These are phyloP conservation scores for Cladophialophora bantiana DNA, from an alignment of 2,329 filamentous ascomycete genomes.

Conservation along the genomic window DNA sequence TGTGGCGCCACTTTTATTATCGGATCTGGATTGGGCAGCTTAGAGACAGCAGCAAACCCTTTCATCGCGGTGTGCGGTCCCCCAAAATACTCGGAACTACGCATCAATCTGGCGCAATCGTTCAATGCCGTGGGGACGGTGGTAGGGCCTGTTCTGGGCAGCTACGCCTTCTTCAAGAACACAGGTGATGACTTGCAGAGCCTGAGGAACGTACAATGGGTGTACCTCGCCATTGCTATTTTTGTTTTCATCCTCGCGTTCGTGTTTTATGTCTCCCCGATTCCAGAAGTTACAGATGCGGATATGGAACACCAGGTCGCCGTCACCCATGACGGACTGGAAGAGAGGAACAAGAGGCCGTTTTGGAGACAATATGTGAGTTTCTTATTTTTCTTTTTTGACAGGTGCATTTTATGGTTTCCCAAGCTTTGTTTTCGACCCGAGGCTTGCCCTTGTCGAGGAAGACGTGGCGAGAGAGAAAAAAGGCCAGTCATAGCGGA, in stretches of 20 bases:
- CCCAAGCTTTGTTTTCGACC: too few relatives aligned
- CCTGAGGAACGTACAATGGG: constrained; percentile 75
- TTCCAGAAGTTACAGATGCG: constrained; percentile 74
- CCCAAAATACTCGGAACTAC: constrained; percentile 72
- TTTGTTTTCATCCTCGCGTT: constrained; percentile 72
- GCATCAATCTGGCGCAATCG: constrained; percentile 77
- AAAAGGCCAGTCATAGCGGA: too few relatives aligned
- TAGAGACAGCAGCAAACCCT: constrained; percentile 79
- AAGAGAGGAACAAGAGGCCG: constrained; percentile 61
- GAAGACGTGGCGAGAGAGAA: too few relatives aligned
- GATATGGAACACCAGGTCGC: constrained; percentile 70
- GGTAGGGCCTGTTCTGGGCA: constrained; percentile 74
- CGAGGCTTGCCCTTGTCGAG: too few relatives aligned
- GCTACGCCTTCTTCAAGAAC: constrained; percentile 61
- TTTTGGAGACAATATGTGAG: constrained; percentile 72
- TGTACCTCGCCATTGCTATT: constrained; percentile 76
- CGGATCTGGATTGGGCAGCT: constrained; percentile 73
- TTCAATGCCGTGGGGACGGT: constrained; percentile 79
- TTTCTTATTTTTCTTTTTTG: background rate
- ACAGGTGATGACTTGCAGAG: constrained; percentile 64
- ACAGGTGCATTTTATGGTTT: too few relatives aligned
- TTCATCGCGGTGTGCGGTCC: constrained; percentile 79
- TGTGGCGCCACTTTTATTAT: constrained; percentile 73
- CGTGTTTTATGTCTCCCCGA: constrained; percentile 69
- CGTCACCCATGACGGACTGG: constrained; percentile 58